Evolutionary conservation across 31 red algal species (phyloP).

Genomic region (Pterothamnion heteromorphum): DNA sequence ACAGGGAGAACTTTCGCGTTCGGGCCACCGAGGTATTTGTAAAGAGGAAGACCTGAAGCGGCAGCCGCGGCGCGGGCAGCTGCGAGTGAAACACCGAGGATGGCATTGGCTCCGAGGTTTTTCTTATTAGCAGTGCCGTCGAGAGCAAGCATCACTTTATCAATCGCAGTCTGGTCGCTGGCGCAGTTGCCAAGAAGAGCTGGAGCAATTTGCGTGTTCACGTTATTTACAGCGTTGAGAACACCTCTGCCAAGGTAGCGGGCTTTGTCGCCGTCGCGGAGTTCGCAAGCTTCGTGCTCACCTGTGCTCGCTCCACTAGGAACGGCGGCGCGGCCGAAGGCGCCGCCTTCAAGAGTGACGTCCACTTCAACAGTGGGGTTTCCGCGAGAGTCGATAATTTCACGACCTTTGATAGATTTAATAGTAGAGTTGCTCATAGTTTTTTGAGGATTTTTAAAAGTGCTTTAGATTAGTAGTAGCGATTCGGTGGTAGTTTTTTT

Average conservation of each 20-base stretch:
- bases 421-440: too few species aligned
- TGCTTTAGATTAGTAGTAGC: too few species aligned
- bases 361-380: slow-evolving; percentile 97
- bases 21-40: slow-evolving; percentile 76
- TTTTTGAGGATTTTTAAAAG: too few species aligned
- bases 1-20: slow-evolving; percentile 88
- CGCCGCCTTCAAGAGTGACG: slow-evolving; percentile 60
- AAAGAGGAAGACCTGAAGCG: slow-evolving; percentile 79
- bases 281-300: slow-evolving; percentile 88
- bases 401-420: slow-evolving; percentile 66
- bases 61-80: slow-evolving; percentile 82
- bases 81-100: slow-evolving; percentile 93
- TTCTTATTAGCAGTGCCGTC: slow-evolving; percentile 94
- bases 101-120: slow-evolving; percentile 95
- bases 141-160: slow-evolving; percentile 84
- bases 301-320: slow-evolving; percentile 96
- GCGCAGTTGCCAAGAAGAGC: slow-evolving; percentile 80
- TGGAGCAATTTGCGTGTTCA: slow-evolving; percentile 81
- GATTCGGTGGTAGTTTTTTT: too few species aligned
- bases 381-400: slow-evolving; percentile 85
- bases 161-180: slow-evolving; percentile 79
- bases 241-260: slow-evolving; percentile 93
- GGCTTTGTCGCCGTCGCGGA: slow-evolving; percentile 86
- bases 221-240: slow-evolving; percentile 83
- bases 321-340: slow-evolving; percentile 76